Conservation (phyloP, 2,329 filamentous ascomycete species). For the Endocalyx cinctus region DNA sequence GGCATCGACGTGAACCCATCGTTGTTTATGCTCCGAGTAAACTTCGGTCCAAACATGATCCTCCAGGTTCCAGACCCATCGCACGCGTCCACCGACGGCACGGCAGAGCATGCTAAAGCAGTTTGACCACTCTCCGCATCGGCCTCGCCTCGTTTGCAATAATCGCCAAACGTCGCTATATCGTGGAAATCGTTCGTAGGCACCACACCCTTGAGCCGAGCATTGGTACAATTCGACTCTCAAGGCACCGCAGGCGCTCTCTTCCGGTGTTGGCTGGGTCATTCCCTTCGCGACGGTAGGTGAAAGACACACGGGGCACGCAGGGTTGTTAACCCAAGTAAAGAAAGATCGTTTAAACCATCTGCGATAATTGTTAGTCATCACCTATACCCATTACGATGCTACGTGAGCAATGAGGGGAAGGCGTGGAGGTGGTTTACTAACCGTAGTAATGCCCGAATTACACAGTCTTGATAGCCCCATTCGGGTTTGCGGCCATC, state of each 20-base stretch:
- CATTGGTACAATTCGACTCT: conserved; percentile 89
- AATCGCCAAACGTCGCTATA: conserved; percentile 95
- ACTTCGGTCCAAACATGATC: conserved; percentile 98
- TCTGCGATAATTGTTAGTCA: conserved; percentile 38
- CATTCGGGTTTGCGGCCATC: conserved; percentile 77
- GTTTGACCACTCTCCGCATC: conserved; percentile 95
- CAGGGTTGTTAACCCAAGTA: conserved; percentile 92
- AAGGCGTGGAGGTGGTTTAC: no score
- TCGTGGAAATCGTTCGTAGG: conserved; percentile 84
- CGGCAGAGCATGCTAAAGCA: conserved; percentile 98
- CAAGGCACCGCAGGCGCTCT: conserved; percentile 80
- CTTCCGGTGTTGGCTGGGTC: conserved; percentile 81
- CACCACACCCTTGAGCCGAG: conserved; percentile 67
- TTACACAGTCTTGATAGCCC: conserved; percentile 97
- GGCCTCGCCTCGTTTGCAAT: conserved; percentile 78
- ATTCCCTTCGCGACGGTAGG: conserved; percentile 80
- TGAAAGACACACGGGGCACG: conserved; percentile 74
- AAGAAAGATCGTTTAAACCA: conserved; percentile 98
- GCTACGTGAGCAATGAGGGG: no score
- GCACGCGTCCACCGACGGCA: conserved; percentile 81
- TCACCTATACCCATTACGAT: no score
- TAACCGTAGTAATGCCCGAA: conserved; percentile 78
- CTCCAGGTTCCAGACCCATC: conserved; percentile 98
- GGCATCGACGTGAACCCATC: conserved; percentile 95
- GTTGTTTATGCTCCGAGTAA: conserved; percentile 86